Evolutionary conservation across 2,329 filamentous ascomycete species (phyloP), one percentile per base, ranked within the genome.

Genomic region (Alternaria brassicicola): DNA sequence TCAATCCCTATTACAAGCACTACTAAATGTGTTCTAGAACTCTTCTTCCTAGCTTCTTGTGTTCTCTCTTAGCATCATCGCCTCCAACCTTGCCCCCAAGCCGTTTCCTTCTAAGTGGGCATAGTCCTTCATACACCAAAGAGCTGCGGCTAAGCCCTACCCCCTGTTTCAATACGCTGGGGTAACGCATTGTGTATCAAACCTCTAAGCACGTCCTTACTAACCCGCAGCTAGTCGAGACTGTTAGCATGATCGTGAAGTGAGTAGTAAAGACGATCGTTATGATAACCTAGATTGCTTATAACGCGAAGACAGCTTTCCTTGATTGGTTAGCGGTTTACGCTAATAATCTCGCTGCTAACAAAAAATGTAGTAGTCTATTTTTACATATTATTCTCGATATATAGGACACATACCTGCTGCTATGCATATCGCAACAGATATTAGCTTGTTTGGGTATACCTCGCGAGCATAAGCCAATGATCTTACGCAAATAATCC

Each of bases 391-490:
- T 4, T 42, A 33, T 7, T 57, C 26, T 12, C 41, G 31, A 48
- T 60, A 64, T 26, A 65, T 66, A 2, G 23, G 42, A 36, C 58
- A 66, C 6, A 19, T 38, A 13, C 35, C 35, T 36, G 54, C 26
- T 38, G 57, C 52, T 13, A 57, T 59, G 43, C 43, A 31, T 23
- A 57, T 35, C 0, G 41, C 38, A 36, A 62, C 52, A 9, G 31
- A 26, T 21, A 51, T 49, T 8, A 59, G 42, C 4, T 28, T 3
- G 4, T 56, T 13, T 7, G 58, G n/a, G 36, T 54, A 58, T 10
- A 30, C 17, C 21, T 47, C 4, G 2, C 26, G 5, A 28, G 10
- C 7, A 13, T 15, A 17, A 10, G 43, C 1, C 12, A 25, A n/a
- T 47, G 21, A 47, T 23, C 21, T 25, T 10, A 6, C 15, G 23